Conservation (phyloP, 1,284 basidiomycete species). For the Polyporus tsugae region DNA sequence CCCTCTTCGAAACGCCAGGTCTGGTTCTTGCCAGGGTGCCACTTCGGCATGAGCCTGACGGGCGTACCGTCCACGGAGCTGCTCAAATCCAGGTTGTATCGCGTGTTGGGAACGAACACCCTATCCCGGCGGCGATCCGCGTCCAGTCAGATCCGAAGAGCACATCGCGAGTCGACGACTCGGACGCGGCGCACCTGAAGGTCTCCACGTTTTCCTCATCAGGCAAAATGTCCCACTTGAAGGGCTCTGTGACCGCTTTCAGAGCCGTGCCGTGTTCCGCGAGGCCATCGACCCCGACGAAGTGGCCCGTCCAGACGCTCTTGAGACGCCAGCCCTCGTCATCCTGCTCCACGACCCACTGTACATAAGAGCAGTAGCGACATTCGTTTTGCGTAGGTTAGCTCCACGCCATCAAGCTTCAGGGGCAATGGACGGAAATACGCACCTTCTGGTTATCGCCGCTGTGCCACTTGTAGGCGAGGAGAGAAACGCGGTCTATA, state of each 20-base stretch:
- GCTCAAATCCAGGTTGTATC: slow-evolving; percentile 35
- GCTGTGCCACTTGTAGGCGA: slow-evolving; percentile 53
- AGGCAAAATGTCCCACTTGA: slow-evolving; percentile 37
- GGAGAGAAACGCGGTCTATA: slow-evolving; percentile 54
- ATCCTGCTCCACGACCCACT: background rate
- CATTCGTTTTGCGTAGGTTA: background rate
- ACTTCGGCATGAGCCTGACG: slow-evolving; percentile 37
- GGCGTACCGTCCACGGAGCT: slow-evolving; percentile 40
- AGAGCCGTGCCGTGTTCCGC: slow-evolving; percentile 37
- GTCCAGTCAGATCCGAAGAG: too few relatives aligned
- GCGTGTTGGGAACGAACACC: slow-evolving; percentile 17
- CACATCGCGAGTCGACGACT: background rate
- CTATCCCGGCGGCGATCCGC: background rate
- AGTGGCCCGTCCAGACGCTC: background rate
- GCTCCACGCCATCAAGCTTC: background rate
- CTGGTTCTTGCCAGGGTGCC: slow-evolving; percentile 38
- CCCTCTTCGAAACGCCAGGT: slow-evolving; percentile 38
- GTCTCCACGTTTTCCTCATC: slow-evolving; percentile 27
- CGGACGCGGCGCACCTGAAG: slow-evolving; percentile 28
- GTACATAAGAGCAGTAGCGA: background rate
- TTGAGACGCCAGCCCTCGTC: background rate
- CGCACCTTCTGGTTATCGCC: slow-evolving; percentile 62
- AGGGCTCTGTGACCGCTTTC: slow-evolving; percentile 41
- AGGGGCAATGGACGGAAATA: slow-evolving; percentile 26
- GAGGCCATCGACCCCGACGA: background rate